Conservation (phyloP, 108 stramenopile species). For the Fragilariopsis cylindrus region DNA sequence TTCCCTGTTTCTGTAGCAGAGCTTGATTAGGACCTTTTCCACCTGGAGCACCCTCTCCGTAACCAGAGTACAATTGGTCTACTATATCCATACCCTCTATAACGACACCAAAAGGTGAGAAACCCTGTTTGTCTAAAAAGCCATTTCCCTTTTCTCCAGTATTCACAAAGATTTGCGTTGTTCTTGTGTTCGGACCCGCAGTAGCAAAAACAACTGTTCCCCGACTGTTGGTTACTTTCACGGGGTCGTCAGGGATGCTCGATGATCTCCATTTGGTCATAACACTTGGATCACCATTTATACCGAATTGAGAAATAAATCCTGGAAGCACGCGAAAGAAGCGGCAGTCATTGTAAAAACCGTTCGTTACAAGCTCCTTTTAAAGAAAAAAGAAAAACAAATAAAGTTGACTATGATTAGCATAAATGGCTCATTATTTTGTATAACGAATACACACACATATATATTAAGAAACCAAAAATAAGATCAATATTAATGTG, state of each 20-base stretch:
- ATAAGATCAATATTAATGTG: not conserved
- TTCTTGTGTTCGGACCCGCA: conserved; percentile 87
- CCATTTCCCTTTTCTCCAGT: conserved; percentile 56
- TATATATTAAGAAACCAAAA: not conserved
- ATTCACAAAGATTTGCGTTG: conserved; percentile 92
- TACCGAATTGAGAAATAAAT: conserved; percentile 93
- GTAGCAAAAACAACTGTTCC: conserved; percentile 92
- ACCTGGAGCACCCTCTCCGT: conserved; percentile 87
- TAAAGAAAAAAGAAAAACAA: not conserved
- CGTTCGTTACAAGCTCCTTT: conserved; percentile 46
- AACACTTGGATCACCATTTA: conserved; percentile 76
- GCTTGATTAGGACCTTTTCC: conserved; percentile 84
- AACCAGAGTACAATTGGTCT: conserved; percentile 81
- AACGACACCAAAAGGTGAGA: conserved; percentile 89
- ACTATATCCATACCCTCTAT: conserved; percentile 92
- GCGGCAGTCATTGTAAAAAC: conserved; percentile 74
- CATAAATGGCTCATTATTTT: not conserved
- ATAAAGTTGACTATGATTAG: not conserved
- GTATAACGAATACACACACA: too few relatives aligned
- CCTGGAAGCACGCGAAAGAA: conserved; percentile 90
- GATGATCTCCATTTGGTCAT: conserved; percentile 67
- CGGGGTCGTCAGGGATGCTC: conserved; percentile 82
- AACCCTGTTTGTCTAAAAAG: conserved; percentile 92
- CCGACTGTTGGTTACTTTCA: conserved; percentile 72
- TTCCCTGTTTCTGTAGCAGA: conserved; percentile 78